Evolutionary conservation across 1,139 yeast genomes (phyloP).

Genomic region (Suzukiozyma palmioleophila): DNA sequence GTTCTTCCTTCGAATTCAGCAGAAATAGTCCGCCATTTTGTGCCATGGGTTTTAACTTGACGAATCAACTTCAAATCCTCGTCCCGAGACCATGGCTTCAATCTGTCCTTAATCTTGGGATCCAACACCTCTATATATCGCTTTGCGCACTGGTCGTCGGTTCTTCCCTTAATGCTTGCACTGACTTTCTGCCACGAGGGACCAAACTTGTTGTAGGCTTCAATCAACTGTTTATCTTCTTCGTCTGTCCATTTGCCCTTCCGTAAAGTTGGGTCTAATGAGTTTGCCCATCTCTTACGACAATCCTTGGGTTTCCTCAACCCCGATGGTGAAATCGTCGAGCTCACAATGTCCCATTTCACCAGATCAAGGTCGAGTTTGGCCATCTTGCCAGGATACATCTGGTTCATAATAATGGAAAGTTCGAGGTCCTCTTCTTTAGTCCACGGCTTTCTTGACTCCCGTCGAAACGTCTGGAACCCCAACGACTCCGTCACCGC

Average conservation of each 20-base stretch:
- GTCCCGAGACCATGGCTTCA: slow-evolving; percentile 73
- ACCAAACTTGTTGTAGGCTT: slow-evolving; percentile 66
- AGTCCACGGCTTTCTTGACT: slow-evolving; percentile 63
- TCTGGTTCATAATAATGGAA: slow-evolving; percentile 16
- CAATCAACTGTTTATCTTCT: slow-evolving; percentile 65
- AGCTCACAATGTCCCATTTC: slow-evolving; percentile 71
- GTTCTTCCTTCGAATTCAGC: slow-evolving; percentile 73
- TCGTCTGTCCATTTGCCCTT: slow-evolving; percentile 89
- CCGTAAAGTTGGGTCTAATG: slow-evolving; percentile 74
- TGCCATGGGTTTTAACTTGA: slow-evolving; percentile 70
- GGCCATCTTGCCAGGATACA: slow-evolving; percentile 1
- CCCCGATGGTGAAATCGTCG: slow-evolving; percentile 28
- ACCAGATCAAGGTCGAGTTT: slow-evolving; percentile 11
- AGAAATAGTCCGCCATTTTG: slow-evolving; percentile 86
- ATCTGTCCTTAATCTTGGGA: slow-evolving; percentile 72
- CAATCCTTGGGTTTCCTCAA: slow-evolving; percentile 64
- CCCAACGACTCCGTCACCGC: slow-evolving; percentile 73
- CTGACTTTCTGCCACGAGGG: slow-evolving; percentile 87
- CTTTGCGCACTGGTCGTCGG: slow-evolving; percentile 94
- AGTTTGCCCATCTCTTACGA: slow-evolving; percentile 71
- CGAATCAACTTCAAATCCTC: slow-evolving; percentile 70
- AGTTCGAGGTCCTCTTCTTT: slow-evolving; percentile 57
- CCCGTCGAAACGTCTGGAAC: slow-evolving; percentile 64
- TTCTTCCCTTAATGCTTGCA: slow-evolving; percentile 70
- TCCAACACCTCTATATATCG: slow-evolving; percentile 85